Conservation (phyloP, 805 yeast genomes). For the Pichia cephalocereana region DNA sequence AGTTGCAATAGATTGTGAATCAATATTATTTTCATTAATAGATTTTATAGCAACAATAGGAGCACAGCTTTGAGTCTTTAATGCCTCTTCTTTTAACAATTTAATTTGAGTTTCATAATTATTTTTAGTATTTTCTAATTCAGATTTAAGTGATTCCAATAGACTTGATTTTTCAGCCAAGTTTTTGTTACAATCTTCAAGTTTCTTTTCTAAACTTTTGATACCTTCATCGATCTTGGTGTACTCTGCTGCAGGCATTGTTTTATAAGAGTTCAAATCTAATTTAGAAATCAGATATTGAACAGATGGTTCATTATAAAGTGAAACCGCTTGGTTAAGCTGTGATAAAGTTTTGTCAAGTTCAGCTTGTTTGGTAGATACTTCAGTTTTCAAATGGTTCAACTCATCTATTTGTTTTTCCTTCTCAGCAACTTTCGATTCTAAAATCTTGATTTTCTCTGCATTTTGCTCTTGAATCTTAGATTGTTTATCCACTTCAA, state of each 20-base stretch:
- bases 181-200: neutral
- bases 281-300: conserved; percentile 6
- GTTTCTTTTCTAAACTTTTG: neutral
- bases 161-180: neutral
- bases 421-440: neutral
- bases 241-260: neutral
- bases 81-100: neutral
- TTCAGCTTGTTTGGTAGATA: conserved; percentile 3
- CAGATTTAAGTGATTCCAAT: neutral
- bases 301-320: conserved; percentile 7
- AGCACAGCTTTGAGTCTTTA: conserved; percentile 1
- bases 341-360: neutral
- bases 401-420: conserved; percentile 6
- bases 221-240: neutral
- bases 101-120: neutral
- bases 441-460: neutral
- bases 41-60: conserved; percentile 8
- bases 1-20: conserved; percentile 2
- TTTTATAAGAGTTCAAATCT: neutral
- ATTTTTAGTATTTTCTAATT: neutral
- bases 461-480: neutral
- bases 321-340: neutral
- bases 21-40: neutral
- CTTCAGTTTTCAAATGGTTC: conserved; percentile 4
- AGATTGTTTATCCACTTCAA: no score